A percentile compares a stretch with the other conserved stretches of the same genome.
Conservation (phyloP, 2,329 filamentous ascomycete species). For the Stachybotrys chartarum region DNA sequence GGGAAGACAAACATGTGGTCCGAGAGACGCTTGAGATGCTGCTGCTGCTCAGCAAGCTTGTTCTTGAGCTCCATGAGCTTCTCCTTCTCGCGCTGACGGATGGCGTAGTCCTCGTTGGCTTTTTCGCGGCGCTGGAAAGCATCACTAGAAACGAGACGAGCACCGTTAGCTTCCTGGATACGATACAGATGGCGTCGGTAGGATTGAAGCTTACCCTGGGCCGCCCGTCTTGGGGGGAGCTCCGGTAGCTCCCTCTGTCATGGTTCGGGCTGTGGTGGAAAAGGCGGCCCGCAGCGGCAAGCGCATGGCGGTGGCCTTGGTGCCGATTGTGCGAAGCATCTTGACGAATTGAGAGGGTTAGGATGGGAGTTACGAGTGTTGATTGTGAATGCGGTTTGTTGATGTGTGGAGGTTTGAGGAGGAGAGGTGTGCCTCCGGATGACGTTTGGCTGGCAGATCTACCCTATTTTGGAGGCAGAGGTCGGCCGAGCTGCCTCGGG, state of each 20-base stretch:
- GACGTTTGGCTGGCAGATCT: background rate
- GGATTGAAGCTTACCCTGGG: conserved; percentile 37
- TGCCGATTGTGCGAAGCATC: conserved; percentile 63
- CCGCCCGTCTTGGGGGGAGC: conserved; percentile 47
- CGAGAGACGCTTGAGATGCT: conserved; percentile 77
- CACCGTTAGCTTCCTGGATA: background rate
- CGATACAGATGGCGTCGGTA: background rate
- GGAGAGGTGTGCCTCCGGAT: background rate
- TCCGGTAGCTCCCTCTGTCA: conserved; percentile 66
- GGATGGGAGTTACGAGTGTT: conserved; percentile 3
- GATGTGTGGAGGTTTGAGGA: conserved; percentile 4
- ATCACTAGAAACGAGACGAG: conserved; percentile 50
- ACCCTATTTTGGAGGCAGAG: background rate
- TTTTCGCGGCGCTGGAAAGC: conserved; percentile 88
- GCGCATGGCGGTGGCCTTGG: conserved; percentile 46
- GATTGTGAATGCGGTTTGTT: conserved; percentile 3
- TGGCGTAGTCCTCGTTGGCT: conserved; percentile 77
- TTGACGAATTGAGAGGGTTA: conserved; percentile 4
- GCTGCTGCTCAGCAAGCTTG: conserved; percentile 69
- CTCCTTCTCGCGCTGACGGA: conserved; percentile 80
- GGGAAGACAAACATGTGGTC: conserved; percentile 66
- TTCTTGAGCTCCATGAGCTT: conserved; percentile 75
- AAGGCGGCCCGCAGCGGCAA: conserved; percentile 49
- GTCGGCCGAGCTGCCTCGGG: background rate
- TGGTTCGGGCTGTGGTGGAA: conserved; percentile 54